These are phyloP conservation scores for Trametes hirsuta DNA, from an alignment of 1,284 basidiomycete genomes.

Conservation along the genomic window DNA sequence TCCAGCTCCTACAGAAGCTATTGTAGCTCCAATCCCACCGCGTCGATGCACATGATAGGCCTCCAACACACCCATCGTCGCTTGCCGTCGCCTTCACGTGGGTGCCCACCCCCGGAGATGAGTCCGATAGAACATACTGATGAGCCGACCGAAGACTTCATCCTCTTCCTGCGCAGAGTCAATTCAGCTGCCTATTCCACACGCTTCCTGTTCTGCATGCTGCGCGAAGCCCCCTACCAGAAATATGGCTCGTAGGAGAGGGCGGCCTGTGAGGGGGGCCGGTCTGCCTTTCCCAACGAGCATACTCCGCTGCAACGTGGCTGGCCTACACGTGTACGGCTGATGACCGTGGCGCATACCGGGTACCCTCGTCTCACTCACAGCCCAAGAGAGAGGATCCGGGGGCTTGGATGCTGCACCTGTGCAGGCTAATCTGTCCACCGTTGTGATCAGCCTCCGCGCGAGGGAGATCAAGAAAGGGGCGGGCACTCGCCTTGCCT, in stretches of 20 bases:
- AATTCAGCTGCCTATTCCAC: not conserved
- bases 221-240: not conserved
- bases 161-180: not conserved
- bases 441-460: not conserved
- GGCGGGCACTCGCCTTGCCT: not conserved
- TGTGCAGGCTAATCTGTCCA: slow-evolving; percentile 9
- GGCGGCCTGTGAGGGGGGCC: not conserved
- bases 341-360: slow-evolving; percentile 8
- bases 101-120: not conserved
- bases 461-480: not conserved
- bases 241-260: not conserved
- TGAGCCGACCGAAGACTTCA: slow-evolving; percentile 6
- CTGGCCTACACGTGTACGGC: slow-evolving; percentile 17
- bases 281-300: slow-evolving; percentile 12
- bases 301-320: slow-evolving; percentile 21
- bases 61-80: not conserved
- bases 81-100: slow-evolving; percentile 2
- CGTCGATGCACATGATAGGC: slow-evolving; percentile 3
- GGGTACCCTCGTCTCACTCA: slow-evolving; percentile 1
- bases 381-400: slow-evolving; percentile 3
- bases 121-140: not conserved
- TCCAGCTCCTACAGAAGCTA: not conserved
- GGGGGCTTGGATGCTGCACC: not conserved
- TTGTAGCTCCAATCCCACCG: not conserved
- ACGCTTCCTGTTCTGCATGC: not conserved